phyloP scores from a whole-genome alignment of 148 eudicot genomes.

The Persicaria tinctoria region DNA sequence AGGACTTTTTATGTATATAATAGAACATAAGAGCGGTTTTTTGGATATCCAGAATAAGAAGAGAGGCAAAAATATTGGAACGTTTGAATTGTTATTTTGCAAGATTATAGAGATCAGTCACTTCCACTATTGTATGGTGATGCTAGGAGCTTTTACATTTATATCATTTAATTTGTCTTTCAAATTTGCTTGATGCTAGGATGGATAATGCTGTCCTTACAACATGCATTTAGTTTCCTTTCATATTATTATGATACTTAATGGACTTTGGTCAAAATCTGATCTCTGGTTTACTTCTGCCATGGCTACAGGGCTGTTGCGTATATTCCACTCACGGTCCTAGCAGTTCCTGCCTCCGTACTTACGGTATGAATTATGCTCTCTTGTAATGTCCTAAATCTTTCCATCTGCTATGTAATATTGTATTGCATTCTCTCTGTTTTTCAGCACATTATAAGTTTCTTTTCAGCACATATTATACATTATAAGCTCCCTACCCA shows the following conservation, averaged over 20 bases:
- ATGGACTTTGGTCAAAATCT: background rate
- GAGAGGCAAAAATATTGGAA: background rate
- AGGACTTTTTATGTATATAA: background rate
- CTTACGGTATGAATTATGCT: constrained; percentile 57
- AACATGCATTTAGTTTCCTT: background rate
- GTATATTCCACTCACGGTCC: constrained; percentile 80
- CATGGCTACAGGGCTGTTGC: constrained; percentile 77
- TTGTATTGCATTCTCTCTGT: background rate
- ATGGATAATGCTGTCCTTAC: background rate
- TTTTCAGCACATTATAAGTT: background rate
- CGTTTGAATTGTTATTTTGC: background rate
- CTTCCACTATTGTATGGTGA: background rate
- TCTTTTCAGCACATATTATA: too few relatives aligned
- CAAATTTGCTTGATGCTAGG: background rate
- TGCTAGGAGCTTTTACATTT: background rate
- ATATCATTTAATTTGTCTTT: constrained; percentile 1
- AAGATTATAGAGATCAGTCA: background rate
- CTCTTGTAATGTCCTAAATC: background rate
- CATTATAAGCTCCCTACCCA: too few relatives aligned
- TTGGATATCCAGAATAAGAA: background rate
- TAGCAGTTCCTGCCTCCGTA: constrained; percentile 97
- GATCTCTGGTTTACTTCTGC: background rate
- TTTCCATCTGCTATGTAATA: background rate
- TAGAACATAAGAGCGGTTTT: background rate
- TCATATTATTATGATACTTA: background rate